Percentiles rank a stretch among this genome's conserved stretches.
Conservation (phyloP, 768 basidiomycete species). For the Wakefieldia striispora region DNA sequence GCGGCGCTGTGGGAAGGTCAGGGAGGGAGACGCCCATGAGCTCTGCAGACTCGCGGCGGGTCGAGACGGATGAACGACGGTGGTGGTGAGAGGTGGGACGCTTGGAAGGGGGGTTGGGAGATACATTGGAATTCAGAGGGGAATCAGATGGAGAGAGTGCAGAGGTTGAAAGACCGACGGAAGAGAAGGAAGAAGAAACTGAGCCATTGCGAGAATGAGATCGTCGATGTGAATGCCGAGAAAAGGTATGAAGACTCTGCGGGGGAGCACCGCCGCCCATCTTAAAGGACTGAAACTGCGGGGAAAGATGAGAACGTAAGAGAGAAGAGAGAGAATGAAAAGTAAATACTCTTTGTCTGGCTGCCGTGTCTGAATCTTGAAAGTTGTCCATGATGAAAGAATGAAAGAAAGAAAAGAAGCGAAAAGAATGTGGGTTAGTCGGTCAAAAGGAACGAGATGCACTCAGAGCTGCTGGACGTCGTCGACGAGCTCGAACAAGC, state of each 20-base stretch:
- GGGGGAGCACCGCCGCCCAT: constrained; percentile 45
- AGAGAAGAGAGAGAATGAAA: neutral
- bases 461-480: constrained; percentile 12
- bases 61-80: constrained; percentile 85
- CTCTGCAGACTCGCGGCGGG: constrained; percentile 85
- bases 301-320: neutral
- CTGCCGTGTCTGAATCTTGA: constrained; percentile 34
- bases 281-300: constrained; percentile 71
- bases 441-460: constrained; percentile 33
- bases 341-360: constrained; percentile 41
- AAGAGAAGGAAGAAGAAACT: constrained; percentile 36
- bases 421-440: constrained; percentile 21
- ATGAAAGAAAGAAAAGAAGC: constrained; percentile 14
- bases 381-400: constrained; percentile 38
- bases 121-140: constrained; percentile 21
- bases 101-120: constrained; percentile 37
- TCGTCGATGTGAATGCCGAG: constrained; percentile 37
- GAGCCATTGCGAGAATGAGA: constrained; percentile 71
- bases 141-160: constrained; percentile 36
- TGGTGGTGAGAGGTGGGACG: constrained; percentile 76
- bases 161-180: constrained; percentile 38
- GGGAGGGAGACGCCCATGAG: constrained; percentile 82
- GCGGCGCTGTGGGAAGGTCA: constrained; percentile 56
- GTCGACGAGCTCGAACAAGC: constrained; percentile 14
- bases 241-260: constrained; percentile 38